These are phyloP conservation scores for Chernovozyma sophiae-reginae DNA, from an alignment of 1,139 yeast species.

Conservation along the genomic window DNA sequence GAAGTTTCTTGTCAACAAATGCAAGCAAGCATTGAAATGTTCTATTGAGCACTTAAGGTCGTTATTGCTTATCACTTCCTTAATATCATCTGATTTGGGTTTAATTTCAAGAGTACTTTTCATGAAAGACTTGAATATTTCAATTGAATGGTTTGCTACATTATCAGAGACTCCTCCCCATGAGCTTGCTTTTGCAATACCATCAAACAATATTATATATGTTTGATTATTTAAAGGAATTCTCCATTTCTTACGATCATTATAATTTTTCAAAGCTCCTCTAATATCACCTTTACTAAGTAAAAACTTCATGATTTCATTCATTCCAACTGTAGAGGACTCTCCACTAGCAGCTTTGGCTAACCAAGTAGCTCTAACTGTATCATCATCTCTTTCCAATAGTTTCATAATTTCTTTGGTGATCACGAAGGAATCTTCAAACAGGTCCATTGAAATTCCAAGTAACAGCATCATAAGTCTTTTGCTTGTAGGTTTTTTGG, in stretches of 20 bases:
- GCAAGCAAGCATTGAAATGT: constrained; percentile 38
- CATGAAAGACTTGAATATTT: constrained; percentile 20
- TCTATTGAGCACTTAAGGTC: constrained; percentile 18
- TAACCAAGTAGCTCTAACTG: constrained; percentile 50
- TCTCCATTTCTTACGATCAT: constrained; percentile 58
- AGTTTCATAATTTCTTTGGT: constrained; percentile 50
- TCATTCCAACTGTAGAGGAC: constrained; percentile 59
- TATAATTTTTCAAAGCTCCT: constrained; percentile 45
- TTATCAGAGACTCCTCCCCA: constrained; percentile 31
- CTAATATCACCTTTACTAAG: constrained; percentile 37
- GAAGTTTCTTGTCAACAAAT: constrained; percentile 32
- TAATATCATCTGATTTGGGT: not conserved
- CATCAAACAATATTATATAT: constrained; percentile 53
- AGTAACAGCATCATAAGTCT: constrained; percentile 29
- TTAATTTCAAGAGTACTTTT: constrained; percentile 1
- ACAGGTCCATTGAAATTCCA: constrained; percentile 52
- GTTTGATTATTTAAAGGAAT: constrained; percentile 52
- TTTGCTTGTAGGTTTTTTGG: constrained; percentile 32
- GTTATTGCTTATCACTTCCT: not conserved
- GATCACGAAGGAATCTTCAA: constrained; percentile 53
- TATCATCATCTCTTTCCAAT: constrained; percentile 40
- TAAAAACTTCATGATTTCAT: constrained; percentile 49
- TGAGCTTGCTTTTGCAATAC: constrained; percentile 41
- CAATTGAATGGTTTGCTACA: constrained; percentile 20
- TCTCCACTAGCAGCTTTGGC: constrained; percentile 43